Conservation (phyloP, 2,329 filamentous ascomycete species). For the Talaromyces islandicus region DNA sequence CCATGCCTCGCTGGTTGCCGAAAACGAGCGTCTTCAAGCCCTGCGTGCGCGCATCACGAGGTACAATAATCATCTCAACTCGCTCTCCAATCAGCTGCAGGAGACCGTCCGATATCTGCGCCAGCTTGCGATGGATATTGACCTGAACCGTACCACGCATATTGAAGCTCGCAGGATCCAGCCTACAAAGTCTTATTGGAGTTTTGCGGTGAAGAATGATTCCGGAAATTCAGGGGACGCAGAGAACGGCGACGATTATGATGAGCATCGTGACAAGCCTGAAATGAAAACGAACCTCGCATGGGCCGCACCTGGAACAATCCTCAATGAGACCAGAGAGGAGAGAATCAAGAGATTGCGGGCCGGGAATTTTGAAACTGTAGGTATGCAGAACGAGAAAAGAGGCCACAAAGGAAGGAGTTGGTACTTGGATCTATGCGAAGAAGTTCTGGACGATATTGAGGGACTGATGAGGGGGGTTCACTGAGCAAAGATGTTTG, state of each 20-base stretch:
- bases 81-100: not conserved
- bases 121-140: constrained; percentile 4
- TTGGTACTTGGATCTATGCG: constrained; percentile 34
- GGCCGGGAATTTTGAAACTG: constrained; percentile 30
- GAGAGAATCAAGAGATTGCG: constrained; percentile 30
- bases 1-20: not conserved
- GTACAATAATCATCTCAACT: not conserved
- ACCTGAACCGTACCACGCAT: constrained; percentile 12
- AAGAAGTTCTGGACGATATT: constrained; percentile 28
- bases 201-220: constrained; percentile 20
- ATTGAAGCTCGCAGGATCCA: constrained; percentile 19
- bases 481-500: not conserved
- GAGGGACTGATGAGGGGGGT: constrained; percentile 16
- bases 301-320: constrained; percentile 9
- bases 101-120: not conserved
- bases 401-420: constrained; percentile 31
- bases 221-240: constrained; percentile 9
- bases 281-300: not conserved
- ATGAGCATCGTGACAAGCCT: constrained; percentile 2
- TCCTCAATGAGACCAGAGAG: constrained; percentile 25
- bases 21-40: not conserved
- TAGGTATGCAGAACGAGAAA: constrained; percentile 27
- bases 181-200: constrained; percentile 35
- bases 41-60: not conserved
- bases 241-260: not conserved